Base-by-base conservation (phyloP, 306 rosid genomes). In the Vigna mungo region DNA sequence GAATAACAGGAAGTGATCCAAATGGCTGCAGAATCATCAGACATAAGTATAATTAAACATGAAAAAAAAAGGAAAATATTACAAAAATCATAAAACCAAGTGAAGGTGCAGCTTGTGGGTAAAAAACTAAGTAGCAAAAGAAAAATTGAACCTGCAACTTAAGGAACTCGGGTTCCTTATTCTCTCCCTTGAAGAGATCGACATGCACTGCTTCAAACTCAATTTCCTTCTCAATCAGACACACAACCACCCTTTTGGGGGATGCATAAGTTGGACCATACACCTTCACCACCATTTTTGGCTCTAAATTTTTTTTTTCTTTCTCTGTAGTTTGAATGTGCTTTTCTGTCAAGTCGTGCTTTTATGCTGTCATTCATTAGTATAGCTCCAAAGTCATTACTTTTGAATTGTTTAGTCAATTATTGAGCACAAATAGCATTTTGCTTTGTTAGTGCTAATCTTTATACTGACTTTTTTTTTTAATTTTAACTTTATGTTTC, bases 1-100 rank as follows among this genome's bases (percentile, higher is more conserved):
- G 89, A 65, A 87, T 47, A 11, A 83, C 80, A 52, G 91, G 91
- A 83, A 87, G 14, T 17, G 11, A 54, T 80, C 91, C 91, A 78
- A 87, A 87, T 23, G 91, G 88, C 88, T 85, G 76, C 65, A 82
- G 37, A 76, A 25, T 64, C 2, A 68, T 67, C 5, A 55, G 4
- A 77, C 32, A 37, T 4, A 44, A 6, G 32, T 4, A 36, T 13
- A 63, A 53, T 39, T 7, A 41, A 15, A 15, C 61, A 75, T 36
- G 4, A 20, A 47, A 62, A 17, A 17, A 20, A 62, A 17, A 20
- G 1, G 5, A 15, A 44, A 20, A n/a, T 9, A 25, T 66, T 18
- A 44, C n/a, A 21, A 43, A 46, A 23, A 6, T 3, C 39, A 4
- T 23, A 11, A 52, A 52, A 32, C 3, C n/a, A 12, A 27, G 25